Evolutionary conservation across 2,329 filamentous ascomycete genomes (phyloP).

Genomic region (Epichloe typhina): DNA sequence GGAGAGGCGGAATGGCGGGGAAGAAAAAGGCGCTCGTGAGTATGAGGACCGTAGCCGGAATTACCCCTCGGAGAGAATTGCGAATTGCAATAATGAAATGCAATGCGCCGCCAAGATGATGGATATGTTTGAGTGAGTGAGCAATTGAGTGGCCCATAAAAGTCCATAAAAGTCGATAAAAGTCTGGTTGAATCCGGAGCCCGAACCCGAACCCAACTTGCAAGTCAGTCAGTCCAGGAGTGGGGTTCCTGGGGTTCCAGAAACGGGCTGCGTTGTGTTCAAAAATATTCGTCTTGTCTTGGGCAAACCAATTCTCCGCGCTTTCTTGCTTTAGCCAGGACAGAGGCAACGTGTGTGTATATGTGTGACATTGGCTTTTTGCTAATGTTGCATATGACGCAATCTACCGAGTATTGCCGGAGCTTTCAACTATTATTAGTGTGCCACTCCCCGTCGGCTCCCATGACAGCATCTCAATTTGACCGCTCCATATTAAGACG

Average conservation of each 20-base stretch:
- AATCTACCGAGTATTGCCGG: too few species aligned
- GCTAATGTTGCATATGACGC: too few species aligned
- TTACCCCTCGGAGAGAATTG: neutral
- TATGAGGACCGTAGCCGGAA: neutral
- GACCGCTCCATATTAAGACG: too few species aligned
- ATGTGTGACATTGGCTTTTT: too few species aligned
- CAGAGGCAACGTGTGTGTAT: too few species aligned
- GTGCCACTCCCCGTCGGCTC: too few species aligned
- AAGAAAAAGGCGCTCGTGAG: neutral
- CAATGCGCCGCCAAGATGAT: neutral
- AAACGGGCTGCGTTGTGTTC: too few species aligned
- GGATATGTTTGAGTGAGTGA: conserved; percentile 2
- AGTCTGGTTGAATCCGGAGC: neutral
- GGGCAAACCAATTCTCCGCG: too few species aligned
- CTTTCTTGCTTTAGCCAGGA: too few species aligned
- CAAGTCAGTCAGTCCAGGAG: neutral
- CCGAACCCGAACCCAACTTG: neutral
- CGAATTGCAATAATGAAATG: neutral
- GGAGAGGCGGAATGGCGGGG: neutral
- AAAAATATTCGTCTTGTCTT: too few species aligned
- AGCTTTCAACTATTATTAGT: too few species aligned
- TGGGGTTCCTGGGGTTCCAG: neutral
- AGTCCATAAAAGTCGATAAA: neutral
- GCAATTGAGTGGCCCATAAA: neutral
- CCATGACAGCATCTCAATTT: too few species aligned